Percentiles rank a stretch among this genome's conserved stretches.
These are phyloP conservation scores for Calonectria crousiana DNA, from an alignment of 2,329 filamentous ascomycete genomes.

Conservation along the genomic window DNA sequence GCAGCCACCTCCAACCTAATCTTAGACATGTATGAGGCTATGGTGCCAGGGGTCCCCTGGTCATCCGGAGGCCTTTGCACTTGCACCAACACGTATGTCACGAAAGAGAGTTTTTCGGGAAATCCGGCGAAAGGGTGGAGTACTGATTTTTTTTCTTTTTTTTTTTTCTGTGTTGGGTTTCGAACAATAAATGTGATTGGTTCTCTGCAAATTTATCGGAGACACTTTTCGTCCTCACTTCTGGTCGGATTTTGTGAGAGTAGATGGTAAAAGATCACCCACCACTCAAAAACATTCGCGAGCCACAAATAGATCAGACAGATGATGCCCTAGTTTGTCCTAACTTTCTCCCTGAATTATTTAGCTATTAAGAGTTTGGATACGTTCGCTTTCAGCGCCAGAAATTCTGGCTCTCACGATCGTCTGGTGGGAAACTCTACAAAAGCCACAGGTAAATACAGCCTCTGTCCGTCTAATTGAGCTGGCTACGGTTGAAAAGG, in stretches of 20 bases:
- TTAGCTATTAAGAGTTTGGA: neutral
- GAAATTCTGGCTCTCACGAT: neutral
- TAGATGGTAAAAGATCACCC: neutral
- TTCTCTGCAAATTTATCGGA: too few species aligned
- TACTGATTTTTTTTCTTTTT: too few species aligned
- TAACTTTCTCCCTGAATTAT: neutral
- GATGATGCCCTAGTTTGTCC: neutral
- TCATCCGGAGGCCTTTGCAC: neutral
- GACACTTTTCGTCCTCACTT: too few species aligned
- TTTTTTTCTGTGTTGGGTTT: too few species aligned
- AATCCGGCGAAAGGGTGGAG: too few species aligned
- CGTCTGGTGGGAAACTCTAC: too few species aligned
- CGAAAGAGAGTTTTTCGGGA: neutral
- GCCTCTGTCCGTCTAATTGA: too few species aligned
- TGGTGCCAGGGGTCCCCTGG: neutral
- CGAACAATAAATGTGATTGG: too few species aligned
- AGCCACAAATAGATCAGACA: neutral
- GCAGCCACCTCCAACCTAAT: neutral
- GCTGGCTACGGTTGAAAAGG: too few species aligned
- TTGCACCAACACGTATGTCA: neutral
- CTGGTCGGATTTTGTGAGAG: too few species aligned
- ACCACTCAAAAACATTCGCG: neutral
- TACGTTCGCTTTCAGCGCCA: neutral
- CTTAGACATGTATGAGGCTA: neutral
- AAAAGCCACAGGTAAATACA: neutral